Evolutionary conservation across 352 stramenopile genomes (phyloP).

Genomic region (Chrysophaeum taylorii): DNA sequence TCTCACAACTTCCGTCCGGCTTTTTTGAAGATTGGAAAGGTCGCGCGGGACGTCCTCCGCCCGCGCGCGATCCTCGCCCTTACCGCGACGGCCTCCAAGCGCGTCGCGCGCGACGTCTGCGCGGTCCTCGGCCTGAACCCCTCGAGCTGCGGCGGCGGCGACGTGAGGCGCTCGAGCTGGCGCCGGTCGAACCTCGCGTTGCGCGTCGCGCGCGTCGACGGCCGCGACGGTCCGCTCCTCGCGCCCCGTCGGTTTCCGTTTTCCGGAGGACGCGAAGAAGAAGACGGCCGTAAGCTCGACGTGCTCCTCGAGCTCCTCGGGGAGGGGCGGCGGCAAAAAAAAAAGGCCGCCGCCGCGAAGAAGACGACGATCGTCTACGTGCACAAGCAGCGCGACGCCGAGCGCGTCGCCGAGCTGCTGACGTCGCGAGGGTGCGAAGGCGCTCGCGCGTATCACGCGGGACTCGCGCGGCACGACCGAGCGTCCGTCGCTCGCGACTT

Average conservation of each 20-base stretch:
- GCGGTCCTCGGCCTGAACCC: conserved; percentile 38
- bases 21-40: conserved; percentile 36
- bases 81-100: conserved; percentile 73
- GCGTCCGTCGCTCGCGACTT: conserved; percentile 68
- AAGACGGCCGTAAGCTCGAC: conserved; percentile 27
- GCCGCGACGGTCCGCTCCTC: conserved; percentile 27
- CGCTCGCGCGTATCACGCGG: conserved; percentile 59
- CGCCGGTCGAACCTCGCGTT: conserved; percentile 26
- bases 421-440: conserved; percentile 40
- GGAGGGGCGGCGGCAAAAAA: too few relatives aligned
- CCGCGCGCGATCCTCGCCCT: conserved; percentile 56
- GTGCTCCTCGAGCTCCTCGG: neutral
- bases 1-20: conserved; percentile 81
- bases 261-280: too few relatives aligned
- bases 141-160: conserved; percentile 22
- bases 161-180: conserved; percentile 59
- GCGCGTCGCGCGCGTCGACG: conserved; percentile 10
- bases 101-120: conserved; percentile 56
- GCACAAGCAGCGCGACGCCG: conserved; percentile 59
- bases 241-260: too few relatives aligned
- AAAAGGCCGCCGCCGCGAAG: conserved; percentile 14
- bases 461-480: conserved; percentile 51
- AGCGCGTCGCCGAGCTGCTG: conserved; percentile 54
- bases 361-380: conserved; percentile 57
- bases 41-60: neutral